phyloP scores from a whole-genome alignment of 345 rosid species.

The Populus euphratica region DNA sequence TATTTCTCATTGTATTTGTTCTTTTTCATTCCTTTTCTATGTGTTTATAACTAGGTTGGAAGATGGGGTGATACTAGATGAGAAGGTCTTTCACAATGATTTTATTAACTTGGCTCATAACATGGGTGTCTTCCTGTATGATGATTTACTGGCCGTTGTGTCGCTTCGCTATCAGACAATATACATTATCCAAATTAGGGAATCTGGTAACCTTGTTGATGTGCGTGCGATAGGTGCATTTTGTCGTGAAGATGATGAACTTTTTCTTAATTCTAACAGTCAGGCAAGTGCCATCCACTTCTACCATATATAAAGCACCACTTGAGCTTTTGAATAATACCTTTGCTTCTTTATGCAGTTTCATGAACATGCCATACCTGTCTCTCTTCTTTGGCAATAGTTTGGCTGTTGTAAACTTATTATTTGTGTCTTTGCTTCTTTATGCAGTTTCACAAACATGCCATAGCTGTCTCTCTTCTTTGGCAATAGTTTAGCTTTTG shows the following conservation, averaged over 20 bases:
- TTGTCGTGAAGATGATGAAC: constrained; percentile 91
- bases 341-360: not conserved
- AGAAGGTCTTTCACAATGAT: constrained; percentile 80
- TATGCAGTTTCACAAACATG: not conserved
- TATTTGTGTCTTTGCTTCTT: not conserved
- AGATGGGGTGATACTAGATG: constrained; percentile 77
- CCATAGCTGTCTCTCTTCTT: not conserved
- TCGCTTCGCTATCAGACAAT: constrained; percentile 85
- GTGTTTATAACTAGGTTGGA: constrained; percentile 52
- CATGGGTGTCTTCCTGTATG: constrained; percentile 83
- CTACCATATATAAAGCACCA: not conserved
- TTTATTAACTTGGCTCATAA: constrained; percentile 70
- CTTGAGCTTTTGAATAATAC: not conserved
- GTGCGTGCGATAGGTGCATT: constrained; percentile 79
- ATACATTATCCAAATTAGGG: constrained; percentile 87
- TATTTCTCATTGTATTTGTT: not conserved
- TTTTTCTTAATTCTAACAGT: constrained; percentile 70
- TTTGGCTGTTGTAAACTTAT: not conserved
- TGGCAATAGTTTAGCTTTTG: not conserved
- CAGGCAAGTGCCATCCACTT: constrained; percentile 49
- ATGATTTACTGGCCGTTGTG: constrained; percentile 81
- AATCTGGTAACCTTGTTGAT: constrained; percentile 82
- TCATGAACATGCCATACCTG: not conserved
- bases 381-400: not conserved
- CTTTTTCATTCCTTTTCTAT: not conserved